A percentile compares a stretch with the other conserved stretches of the same genome.
Evolutionary conservation across 2,329 filamentous ascomycete genomes (phyloP).

Genomic region (Trichoderma atrobrunneum): DNA sequence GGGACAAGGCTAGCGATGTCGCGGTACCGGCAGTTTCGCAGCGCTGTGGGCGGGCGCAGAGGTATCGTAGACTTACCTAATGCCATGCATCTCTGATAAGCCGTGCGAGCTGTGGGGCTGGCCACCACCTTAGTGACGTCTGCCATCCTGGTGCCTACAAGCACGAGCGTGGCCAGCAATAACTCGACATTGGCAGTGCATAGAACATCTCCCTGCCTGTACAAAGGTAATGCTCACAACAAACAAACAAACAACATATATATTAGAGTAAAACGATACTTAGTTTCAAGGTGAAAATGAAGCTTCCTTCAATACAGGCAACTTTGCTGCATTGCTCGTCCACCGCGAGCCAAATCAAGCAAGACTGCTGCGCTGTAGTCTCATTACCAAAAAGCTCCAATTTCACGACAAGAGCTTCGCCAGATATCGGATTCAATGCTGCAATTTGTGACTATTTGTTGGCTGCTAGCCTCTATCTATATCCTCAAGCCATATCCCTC

Average conservation of each 20-base stretch:
- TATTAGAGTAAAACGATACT: background rate
- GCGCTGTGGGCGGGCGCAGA: slow-evolving; percentile 1
- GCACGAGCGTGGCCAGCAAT: background rate
- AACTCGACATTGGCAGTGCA: background rate
- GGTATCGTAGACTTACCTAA: slow-evolving; percentile 25
- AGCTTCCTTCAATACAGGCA: background rate
- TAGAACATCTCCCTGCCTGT: background rate
- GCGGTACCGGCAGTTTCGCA: slow-evolving; percentile 23
- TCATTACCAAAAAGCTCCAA: background rate
- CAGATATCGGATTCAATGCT: background rate
- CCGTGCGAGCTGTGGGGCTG: slow-evolving; percentile 1
- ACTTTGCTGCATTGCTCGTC: background rate
- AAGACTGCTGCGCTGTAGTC: background rate
- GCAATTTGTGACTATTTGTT: background rate
- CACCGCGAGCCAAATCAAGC: background rate
- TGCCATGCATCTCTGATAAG: background rate
- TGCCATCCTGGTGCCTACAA: slow-evolving; percentile 23
- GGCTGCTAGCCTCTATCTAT: background rate
- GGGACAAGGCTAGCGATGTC: slow-evolving; percentile 16
- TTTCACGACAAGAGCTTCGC: background rate
- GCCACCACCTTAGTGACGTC: slow-evolving; percentile 26
- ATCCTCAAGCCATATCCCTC: background rate
- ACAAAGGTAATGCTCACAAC: background rate
- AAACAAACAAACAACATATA: background rate
- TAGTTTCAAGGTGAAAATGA: background rate